These are phyloP conservation scores for Wickerhamiella domercqiae DNA, from an alignment of 805 yeast species.

Conservation along the genomic window DNA sequence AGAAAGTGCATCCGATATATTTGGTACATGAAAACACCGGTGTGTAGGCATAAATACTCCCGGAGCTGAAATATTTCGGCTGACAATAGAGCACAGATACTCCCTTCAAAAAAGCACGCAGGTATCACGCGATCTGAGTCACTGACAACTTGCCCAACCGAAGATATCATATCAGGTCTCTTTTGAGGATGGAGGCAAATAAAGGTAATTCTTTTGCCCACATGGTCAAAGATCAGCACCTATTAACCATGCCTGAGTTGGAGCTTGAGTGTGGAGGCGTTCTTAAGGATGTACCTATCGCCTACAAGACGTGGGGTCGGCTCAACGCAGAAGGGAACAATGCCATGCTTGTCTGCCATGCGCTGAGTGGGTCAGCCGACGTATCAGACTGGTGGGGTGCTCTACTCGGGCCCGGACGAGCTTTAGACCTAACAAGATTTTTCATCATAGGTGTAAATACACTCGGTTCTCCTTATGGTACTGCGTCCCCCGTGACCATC, in stretches of 20 bases:
- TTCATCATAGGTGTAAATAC: conserved; percentile 80
- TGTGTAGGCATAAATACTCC: no score
- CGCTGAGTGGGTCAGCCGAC: conserved; percentile 88
- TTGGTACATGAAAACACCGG: no score
- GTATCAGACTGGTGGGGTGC: conserved; percentile 99
- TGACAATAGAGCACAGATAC: no score
- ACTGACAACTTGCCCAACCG: not conserved
- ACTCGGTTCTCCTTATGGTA: conserved; percentile 94
- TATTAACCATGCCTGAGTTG: conserved; percentile 61
- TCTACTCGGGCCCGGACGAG: conserved; percentile 62
- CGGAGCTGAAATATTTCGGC: no score
- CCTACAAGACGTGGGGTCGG: conserved; percentile 91
- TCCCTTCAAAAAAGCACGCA: no score
- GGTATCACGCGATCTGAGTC: no score
- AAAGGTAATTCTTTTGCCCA: conserved; percentile 47
- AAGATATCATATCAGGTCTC: no score
- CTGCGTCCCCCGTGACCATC: conserved; percentile 78
- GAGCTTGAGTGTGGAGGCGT: conserved; percentile 56
- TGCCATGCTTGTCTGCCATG: conserved; percentile 86
- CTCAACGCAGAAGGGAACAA: conserved; percentile 56
- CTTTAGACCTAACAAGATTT: conserved; percentile 81
- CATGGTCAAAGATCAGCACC: conserved; percentile 61
- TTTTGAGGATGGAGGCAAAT: conserved; percentile 11
- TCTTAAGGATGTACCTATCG: conserved; percentile 66
- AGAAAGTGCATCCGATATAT: no score